These are phyloP conservation scores for Trichophyton benhamiae DNA, from an alignment of 2,329 filamentous ascomycete genomes.

Conservation along the genomic window DNA sequence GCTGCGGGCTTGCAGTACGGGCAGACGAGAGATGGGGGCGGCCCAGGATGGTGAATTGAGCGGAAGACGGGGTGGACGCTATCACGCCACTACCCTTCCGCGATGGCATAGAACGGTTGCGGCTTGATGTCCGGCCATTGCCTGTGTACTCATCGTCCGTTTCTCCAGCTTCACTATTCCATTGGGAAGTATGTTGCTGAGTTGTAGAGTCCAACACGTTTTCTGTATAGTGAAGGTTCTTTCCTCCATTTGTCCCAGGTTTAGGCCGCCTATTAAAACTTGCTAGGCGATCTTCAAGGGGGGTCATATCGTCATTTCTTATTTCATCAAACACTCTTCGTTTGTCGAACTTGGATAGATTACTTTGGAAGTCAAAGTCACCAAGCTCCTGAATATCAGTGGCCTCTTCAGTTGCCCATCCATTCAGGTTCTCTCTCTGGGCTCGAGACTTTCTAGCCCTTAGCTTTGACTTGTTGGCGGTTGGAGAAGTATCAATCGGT, in stretches of 20 bases:
- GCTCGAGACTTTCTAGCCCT: conserved; percentile 34
- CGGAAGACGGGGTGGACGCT: conserved; percentile 25
- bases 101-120: conserved; percentile 29
- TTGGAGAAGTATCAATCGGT: conserved; percentile 34
- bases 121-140: conserved; percentile 33
- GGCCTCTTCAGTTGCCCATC: conserved; percentile 91
- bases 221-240: conserved; percentile 83
- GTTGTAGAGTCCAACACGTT: conserved; percentile 64
- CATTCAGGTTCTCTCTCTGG: conserved; percentile 52
- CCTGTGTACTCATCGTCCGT: conserved; percentile 31
- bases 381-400: conserved; percentile 87
- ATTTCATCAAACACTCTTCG: conserved; percentile 83
- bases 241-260: conserved; percentile 63
- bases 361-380: conserved; percentile 86
- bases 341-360: conserved; percentile 91
- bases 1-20: conserved; percentile 29
- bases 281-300: conserved; percentile 83
- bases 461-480: conserved; percentile 24
- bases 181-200: conserved; percentile 28
- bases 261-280: conserved; percentile 63
- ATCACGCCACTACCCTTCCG: conserved; percentile 34
- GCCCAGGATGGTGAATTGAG: conserved; percentile 24
- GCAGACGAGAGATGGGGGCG: conserved; percentile 26
- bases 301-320: conserved; percentile 71
- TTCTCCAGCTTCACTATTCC: conserved; percentile 67